Evolutionary conservation across 164 flowering plant genomes (phyloP), one percentile per base, ranked within the genome.

Genomic region (Berberis vulgaris): DNA sequence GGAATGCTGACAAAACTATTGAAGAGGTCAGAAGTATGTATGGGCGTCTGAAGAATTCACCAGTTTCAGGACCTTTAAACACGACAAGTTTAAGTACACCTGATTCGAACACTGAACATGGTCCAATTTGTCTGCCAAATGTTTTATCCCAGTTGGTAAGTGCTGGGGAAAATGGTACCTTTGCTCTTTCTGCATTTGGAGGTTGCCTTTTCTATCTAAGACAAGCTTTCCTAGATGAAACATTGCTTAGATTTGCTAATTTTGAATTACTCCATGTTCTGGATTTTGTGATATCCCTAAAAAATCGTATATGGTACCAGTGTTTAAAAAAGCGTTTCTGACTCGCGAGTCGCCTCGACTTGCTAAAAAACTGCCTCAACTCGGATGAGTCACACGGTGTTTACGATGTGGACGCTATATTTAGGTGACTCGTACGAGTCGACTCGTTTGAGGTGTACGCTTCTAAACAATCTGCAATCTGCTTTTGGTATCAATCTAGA

Each of bases 101-200:
- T 39, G 65, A 56, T 49, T 65, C 74, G 60, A 50, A 38, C 8
- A 61, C 39, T 26, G 79, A 66, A 60, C 68, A 68, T 67, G 72
- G 50, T 45, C 49, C 62, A 49, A 62, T 66, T 57, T 68, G 41
- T 69, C 79, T 95, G 41, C 99, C 99, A 56, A 81, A 77, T 55
- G 71, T 83, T 54, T 64, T 91, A 66, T 74, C 83, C 44, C 77
- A 79, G 65, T 77, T 91, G 55, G 67, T 82, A 49, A 76, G 54
- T 65, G 72, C 73, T 11, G 87, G 83, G 7, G 77, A 80, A 54
- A 64, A 75, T 76, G 87, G 92, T 2, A 77, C 70, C 61, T 67
- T 42, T 69, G 99, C 96, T 43, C 84, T 95, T 66, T 88, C n/a
- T 49, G 97, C 97, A 63, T 90, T 95, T 70, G 99, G 99, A 55